Base-by-base conservation (phyloP, 257 asterid species). In the Apocynum venetum region DNA sequence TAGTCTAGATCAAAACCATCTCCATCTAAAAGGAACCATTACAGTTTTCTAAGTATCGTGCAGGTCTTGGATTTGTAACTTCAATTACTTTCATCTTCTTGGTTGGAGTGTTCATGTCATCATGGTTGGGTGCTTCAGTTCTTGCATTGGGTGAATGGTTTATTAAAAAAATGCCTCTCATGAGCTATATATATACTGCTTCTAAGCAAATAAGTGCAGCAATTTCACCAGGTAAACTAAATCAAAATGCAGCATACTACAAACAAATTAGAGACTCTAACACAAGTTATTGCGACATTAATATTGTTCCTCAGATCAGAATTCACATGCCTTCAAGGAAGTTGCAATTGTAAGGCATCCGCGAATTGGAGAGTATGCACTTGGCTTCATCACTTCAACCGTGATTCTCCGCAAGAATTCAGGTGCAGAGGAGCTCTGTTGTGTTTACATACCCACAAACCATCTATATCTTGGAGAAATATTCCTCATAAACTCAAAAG, bases 391-490 rank as follows among this genome's bases (percentile, higher is more conserved):
- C 71, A 91, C 97, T 55, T 91, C 97, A 44, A 85, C 88, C 35
- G 86, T 91, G 47, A 88, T 91, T 72, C 91, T 91, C 25, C 90
- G 86, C 31, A 89, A 83, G 71, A 87, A 76, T 77, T 49, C 91
- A 52, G 97, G 92, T 72, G 75, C 91, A 43, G 97, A 92, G 87
- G 97, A 93, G 80, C 89, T 91, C 20, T 91, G 94, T 77, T 90
- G 97, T 68, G 94, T 93, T 73, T 93, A 93, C 80, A 84, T 91
- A 46, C 97, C 97, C 38, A 91, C 97, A 69, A 92, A 92, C 87
- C 97, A 92, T 77, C 96, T 92, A n/a, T 92, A 92, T 79, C 92
- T 92, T 35, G 97, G 97, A 72, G 97, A 91, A 84, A 88, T 92
- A 35, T 92, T 84, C 68, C 94, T 92, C 47, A 86, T 92, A 41